Evolutionary conservation across 2,329 filamentous ascomycete genomes (phyloP).

Genomic region (Nothophoma quercina): DNA sequence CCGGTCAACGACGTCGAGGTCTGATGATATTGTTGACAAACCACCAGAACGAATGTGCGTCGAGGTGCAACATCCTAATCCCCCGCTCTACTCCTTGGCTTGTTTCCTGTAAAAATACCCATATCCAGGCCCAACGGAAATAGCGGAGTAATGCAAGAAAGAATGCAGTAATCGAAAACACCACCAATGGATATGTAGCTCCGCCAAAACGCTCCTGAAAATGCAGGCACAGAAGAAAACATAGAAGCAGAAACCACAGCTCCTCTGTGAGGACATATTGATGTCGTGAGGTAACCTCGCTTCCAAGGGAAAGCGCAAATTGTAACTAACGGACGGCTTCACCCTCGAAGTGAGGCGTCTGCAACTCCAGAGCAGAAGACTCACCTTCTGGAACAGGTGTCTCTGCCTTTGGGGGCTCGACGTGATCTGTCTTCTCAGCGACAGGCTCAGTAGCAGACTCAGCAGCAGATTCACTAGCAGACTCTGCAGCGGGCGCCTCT

Average conservation of each 20-base stretch:
- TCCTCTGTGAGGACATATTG: not conserved
- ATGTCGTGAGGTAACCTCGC: not conserved
- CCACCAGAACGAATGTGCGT: not conserved
- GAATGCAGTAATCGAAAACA: conserved; percentile 29
- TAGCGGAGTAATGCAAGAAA: conserved; percentile 14
- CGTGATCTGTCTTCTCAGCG: conserved; percentile 9
- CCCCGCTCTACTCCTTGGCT: too few relatives aligned
- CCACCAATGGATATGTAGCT: conserved; percentile 40
- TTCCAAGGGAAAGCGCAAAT: not conserved
- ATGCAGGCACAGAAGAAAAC: conserved; percentile 35
- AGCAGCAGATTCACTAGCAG: not conserved
- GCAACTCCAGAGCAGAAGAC: conserved; percentile 31
- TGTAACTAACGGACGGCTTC: conserved; percentile 33
- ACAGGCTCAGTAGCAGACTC: conserved; percentile 8
- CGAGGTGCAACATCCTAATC: not conserved
- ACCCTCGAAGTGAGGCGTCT: conserved; percentile 33
- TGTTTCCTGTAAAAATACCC: not conserved
- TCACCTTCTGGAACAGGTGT: conserved; percentile 31
- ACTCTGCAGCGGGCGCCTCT: conserved; percentile 1
- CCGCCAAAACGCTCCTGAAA: conserved; percentile 45
- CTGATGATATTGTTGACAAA: not conserved
- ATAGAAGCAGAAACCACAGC: not conserved
- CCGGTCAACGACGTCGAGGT: not conserved
- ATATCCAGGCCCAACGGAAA: conserved; percentile 29
- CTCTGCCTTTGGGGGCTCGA: conserved; percentile 16